A percentile compares a stretch with the other conserved stretches of the same genome.
These are phyloP conservation scores for Saturnispora saitoi DNA, from an alignment of 805 yeast species.

Conservation along the genomic window DNA sequence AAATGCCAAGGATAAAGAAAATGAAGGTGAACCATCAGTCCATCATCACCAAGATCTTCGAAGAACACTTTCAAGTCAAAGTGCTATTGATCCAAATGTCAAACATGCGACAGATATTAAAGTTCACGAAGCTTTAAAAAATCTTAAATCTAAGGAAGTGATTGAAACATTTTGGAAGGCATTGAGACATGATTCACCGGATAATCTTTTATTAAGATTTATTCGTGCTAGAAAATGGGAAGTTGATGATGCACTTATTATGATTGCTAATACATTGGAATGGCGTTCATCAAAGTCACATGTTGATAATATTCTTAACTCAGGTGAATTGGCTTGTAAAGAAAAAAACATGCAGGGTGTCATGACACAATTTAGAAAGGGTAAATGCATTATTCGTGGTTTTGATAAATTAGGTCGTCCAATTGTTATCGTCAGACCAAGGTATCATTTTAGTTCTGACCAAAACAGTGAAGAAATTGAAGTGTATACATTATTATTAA, in stretches of 20 bases:
- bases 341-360: conserved; percentile 37
- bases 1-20: conserved; percentile 6
- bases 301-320: conserved; percentile 52
- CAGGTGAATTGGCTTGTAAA: conserved; percentile 63
- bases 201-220: conserved; percentile 66
- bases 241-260: conserved; percentile 53
- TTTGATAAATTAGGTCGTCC: conserved; percentile 69
- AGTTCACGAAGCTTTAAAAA: conserved; percentile 42
- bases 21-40: conserved; percentile 3
- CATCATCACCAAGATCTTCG: conserved; percentile 8
- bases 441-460: conserved; percentile 59
- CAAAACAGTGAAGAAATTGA: conserved; percentile 67
- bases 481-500: conserved; percentile 61
- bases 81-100: conserved; percentile 23
- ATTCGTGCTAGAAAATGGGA: conserved; percentile 85
- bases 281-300: conserved; percentile 65
- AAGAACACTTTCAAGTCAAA: conserved; percentile 18
- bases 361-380: conserved; percentile 47
- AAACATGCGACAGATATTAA: conserved; percentile 26
- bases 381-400: conserved; percentile 72
- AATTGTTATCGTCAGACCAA: conserved; percentile 71
- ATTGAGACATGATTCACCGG: conserved; percentile 73
- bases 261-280: conserved; percentile 63
- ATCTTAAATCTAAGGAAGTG: conserved; percentile 42
- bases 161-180: conserved; percentile 49